Evolutionary conservation across 176 grass and related monocot species (phyloP).

Genomic region (Carex myosuroides): DNA sequence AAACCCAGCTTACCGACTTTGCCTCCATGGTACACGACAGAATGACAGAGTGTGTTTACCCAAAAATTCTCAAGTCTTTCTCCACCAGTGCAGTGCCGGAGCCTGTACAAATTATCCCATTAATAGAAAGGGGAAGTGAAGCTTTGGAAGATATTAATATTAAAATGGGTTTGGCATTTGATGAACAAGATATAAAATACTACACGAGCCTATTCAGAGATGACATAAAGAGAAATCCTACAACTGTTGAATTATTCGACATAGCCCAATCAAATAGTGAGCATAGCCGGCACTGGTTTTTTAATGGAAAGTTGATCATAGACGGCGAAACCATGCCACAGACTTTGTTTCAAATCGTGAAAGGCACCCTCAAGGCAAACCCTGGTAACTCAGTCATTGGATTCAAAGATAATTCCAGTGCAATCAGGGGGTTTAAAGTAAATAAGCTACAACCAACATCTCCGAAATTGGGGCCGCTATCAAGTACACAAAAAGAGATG

Average conservation of each 20-base stretch:
- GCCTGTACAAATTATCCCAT: constrained; percentile 48
- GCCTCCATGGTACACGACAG: constrained; percentile 69
- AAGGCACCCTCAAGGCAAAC: constrained; percentile 69
- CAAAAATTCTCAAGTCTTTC: constrained; percentile 57
- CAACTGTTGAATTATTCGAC: constrained; percentile 84
- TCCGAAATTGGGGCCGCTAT: constrained; percentile 49
- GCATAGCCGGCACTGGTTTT: constrained; percentile 91
- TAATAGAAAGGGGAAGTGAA: constrained; percentile 62
- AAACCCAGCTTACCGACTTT: constrained; percentile 54
- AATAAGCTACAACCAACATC: constrained; percentile 51
- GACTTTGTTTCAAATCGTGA: constrained; percentile 87
- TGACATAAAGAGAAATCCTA: constrained; percentile 79
- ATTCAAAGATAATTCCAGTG: constrained; percentile 91
- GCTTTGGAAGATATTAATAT: constrained; percentile 91
- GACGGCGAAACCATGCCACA: constrained; percentile 57
- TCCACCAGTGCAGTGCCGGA: constrained; percentile 47
- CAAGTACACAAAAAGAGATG: constrained; percentile 41
- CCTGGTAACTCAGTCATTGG: constrained; percentile 80
- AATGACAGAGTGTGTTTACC: constrained; percentile 89
- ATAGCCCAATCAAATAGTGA: constrained; percentile 88
- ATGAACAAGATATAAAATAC: constrained; percentile 88
- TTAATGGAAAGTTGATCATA: constrained; percentile 72
- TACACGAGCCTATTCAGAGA: constrained; percentile 76
- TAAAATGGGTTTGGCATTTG: constrained; percentile 85
- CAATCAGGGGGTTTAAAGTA: constrained; percentile 68